Conservation (phyloP, 2,329 filamentous ascomycete species). For the Penicillium griseofulvum region DNA sequence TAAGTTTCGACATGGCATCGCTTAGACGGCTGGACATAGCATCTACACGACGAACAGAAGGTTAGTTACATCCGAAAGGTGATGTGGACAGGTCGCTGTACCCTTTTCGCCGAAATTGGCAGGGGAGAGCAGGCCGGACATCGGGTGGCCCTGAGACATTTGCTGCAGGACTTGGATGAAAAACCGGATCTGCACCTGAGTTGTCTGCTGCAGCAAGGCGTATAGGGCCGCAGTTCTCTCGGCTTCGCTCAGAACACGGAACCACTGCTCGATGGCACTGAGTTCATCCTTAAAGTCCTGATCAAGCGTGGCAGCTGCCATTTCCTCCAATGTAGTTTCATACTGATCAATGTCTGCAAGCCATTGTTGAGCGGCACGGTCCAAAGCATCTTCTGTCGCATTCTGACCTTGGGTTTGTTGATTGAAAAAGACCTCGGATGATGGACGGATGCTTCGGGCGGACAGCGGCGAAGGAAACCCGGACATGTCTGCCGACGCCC, state of each 20-base stretch:
- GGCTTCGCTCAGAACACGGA: constrained; percentile 92
- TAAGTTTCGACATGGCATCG: constrained; percentile 95
- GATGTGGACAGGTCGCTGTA: constrained; percentile 43
- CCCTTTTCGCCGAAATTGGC: constrained; percentile 93
- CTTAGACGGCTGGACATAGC: constrained; percentile 94
- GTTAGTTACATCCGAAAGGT: constrained; percentile 9
- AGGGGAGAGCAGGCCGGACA: constrained; percentile 92
- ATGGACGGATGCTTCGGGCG: constrained; percentile 79
- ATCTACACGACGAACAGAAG: constrained; percentile 54
- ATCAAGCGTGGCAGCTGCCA: constrained; percentile 97
- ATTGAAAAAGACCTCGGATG: constrained; percentile 89
- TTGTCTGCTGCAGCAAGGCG: constrained; percentile 94
- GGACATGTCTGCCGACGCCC: constrained; percentile 94
- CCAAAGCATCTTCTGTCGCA: constrained; percentile 77
- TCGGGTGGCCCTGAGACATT: constrained; percentile 97
- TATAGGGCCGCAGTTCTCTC: constrained; percentile 95
- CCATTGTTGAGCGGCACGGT: constrained; percentile 96
- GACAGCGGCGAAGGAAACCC: constrained; percentile 70
- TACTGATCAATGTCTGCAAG: constrained; percentile 98
- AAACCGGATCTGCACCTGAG: constrained; percentile 97
- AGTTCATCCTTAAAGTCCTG: constrained; percentile 99
- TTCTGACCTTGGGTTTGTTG: constrained; percentile 67
- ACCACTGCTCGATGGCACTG: constrained; percentile 99
- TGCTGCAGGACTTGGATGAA: constrained; percentile 98
- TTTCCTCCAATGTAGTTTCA: constrained; percentile 97